phyloP scores from a whole-genome alignment of 257 asterid species.

The Jacaranda copaia region DNA sequence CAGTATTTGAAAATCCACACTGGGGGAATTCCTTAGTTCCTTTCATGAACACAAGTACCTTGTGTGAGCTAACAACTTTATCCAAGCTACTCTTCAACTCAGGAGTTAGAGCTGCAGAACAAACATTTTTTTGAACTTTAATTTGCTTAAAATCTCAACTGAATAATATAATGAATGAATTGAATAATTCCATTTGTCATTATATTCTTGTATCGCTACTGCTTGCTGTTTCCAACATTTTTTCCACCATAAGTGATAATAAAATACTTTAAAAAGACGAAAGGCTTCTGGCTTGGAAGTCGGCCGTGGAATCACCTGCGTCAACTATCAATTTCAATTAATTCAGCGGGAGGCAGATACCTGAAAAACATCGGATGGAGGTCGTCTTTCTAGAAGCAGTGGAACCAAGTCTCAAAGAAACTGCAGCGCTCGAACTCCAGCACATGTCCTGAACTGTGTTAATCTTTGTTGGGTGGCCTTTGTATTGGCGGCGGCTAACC shows the following conservation, averaged over 20 bases:
- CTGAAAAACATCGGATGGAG: constrained; percentile 50
- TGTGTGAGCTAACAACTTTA: constrained; percentile 78
- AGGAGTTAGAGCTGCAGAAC: constrained; percentile 70
- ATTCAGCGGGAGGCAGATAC: constrained; percentile 15
- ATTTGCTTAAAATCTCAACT: constrained; percentile 4
- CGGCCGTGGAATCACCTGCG: neutral
- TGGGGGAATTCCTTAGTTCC: constrained; percentile 94
- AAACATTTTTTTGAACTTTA: constrained; percentile 1
- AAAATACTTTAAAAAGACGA: neutral
- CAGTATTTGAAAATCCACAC: constrained; percentile 89
- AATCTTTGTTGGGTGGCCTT: constrained; percentile 9
- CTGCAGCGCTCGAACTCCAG: constrained; percentile 29
- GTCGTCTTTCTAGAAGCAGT: constrained; percentile 29
- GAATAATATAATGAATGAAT: neutral
- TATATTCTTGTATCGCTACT: constrained; percentile 4
- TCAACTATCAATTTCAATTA: neutral
- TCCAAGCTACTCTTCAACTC: constrained; percentile 78
- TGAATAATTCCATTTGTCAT: neutral
- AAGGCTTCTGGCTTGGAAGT: too few species aligned
- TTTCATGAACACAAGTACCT: constrained; percentile 85
- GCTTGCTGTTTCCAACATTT: neutral
- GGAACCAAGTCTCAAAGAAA: constrained; percentile 26
- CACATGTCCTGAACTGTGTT: neutral
- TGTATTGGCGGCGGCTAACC: constrained; percentile 8
- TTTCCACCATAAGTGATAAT: neutral